Base-by-base conservation (phyloP, 2,329 filamentous ascomycete species). In the Zymoseptoria passerinii region DNA sequence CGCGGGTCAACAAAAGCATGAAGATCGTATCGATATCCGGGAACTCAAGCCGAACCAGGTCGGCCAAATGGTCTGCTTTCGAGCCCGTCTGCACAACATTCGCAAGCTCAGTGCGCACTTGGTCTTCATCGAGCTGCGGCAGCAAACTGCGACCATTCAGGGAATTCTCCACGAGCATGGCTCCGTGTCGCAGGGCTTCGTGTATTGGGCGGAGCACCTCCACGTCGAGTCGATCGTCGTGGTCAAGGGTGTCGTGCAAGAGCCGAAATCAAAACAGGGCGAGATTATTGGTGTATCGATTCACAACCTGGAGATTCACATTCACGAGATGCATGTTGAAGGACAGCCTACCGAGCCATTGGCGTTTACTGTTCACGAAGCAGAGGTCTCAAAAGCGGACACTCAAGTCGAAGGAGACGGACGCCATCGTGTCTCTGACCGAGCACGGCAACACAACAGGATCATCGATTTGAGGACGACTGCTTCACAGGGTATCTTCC, bases 391-490 rank as follows among this genome's bases (percentile, higher is more conserved):
- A 53, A 75, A 78, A 61, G 76, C 77, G 10, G 82, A 84, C 53
- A 79, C 82, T 20, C 77, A 84, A 53, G 75, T 77, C 7, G 77
- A 86, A 57, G 81, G 81, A 48, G 77, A 80, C 56, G 77, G 75
- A 55, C 81, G 81, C 55, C 81, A 80, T 66, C 83, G 84, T 66
- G 83, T 90, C 53, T 81, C 85, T 1, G 87, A 90, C 66, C 82
- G 88, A 58, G 87, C 88, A 48, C 88, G 92, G 60, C 79, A 91
- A 65, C 79, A 81, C 57, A 91, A 92, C 72, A 86, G 92, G 54
- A 83, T 96, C 60, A 83, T 95, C 51, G 92, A 92, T 74, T 78
- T 96, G 54, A 83, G 92, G 53, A 92, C 92, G n/a, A 87, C 89
- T 0, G 83, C 89, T 0, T 90, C 91, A 53, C 91, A 96, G 72